Conservation (phyloP, 768 basidiomycete species). For the Boletus subparvulus region DNA sequence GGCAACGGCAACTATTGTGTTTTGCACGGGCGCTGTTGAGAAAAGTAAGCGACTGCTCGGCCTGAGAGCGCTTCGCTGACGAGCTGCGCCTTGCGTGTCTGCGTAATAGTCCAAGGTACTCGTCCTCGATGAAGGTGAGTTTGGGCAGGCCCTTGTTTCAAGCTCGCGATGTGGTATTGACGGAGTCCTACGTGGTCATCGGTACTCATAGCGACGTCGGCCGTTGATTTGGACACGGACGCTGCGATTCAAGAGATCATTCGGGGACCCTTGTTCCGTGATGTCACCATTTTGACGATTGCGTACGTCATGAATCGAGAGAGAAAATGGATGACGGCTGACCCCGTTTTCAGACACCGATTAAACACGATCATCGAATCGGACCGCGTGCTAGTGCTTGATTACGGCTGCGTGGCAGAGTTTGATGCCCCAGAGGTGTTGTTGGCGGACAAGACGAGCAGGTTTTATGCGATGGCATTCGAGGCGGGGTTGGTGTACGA, state of each 20-base stretch:
- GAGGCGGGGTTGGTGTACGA: constrained; percentile 54
- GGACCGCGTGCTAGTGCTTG: constrained; percentile 77
- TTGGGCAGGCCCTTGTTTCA: background rate
- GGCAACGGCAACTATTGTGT: constrained; percentile 84
- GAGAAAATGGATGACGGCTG: background rate
- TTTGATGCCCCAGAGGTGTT: constrained; percentile 67
- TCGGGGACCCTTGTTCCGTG: constrained; percentile 68
- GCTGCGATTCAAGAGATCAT: constrained; percentile 85
- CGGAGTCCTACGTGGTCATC: too few relatives aligned
- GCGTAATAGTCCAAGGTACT: constrained; percentile 67
- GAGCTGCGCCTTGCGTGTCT: too few relatives aligned
- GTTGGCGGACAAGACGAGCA: constrained; percentile 50
- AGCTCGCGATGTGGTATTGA: background rate
- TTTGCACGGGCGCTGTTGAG: constrained; percentile 81
- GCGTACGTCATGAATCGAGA: constrained; percentile 50
- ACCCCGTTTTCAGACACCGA: constrained; percentile 51
- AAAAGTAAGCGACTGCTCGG: constrained; percentile 45
- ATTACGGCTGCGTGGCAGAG: constrained; percentile 73
- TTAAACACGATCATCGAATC: constrained; percentile 82
- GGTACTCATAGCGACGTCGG: constrained; percentile 58
- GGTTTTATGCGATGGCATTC: constrained; percentile 59
- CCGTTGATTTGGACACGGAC: constrained; percentile 88
- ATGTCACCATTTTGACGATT: constrained; percentile 83
- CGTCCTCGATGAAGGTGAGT: constrained; percentile 81
- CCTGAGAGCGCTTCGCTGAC: background rate